Evolutionary conservation across 768 basidiomycete species (phyloP).

Genomic region (Guyanaporus albipodus): DNA sequence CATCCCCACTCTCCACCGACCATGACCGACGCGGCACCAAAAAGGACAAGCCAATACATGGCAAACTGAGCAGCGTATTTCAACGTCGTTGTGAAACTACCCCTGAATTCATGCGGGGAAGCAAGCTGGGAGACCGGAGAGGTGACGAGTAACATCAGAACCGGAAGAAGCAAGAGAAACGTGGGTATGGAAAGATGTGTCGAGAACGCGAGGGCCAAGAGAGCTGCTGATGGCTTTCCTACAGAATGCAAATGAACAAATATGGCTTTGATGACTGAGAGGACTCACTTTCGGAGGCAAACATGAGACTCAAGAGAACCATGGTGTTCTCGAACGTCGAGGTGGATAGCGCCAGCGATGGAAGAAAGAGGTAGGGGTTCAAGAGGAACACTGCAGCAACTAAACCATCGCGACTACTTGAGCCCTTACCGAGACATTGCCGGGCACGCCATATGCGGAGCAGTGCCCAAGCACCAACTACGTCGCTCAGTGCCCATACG

Average conservation of each 20-base stretch:
- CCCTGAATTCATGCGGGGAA: conserved; percentile 42
- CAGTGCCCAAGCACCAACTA: conserved; percentile 63
- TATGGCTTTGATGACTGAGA: not conserved
- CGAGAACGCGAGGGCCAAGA: conserved; percentile 68
- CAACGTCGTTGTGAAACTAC: conserved; percentile 3
- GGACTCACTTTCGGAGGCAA: conserved; percentile 59
- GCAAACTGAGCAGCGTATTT: conserved; percentile 46
- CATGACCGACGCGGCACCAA: conserved; percentile 45
- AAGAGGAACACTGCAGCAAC: conserved; percentile 71
- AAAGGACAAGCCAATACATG: conserved; percentile 46
- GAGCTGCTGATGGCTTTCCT: conserved; percentile 58
- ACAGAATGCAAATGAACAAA: not conserved
- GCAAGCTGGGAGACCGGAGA: conserved; percentile 66
- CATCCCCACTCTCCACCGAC: conserved; percentile 62
- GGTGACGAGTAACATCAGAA: conserved; percentile 59
- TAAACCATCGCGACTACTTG: conserved; percentile 50
- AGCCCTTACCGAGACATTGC: conserved; percentile 39
- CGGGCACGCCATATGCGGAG: conserved; percentile 65
- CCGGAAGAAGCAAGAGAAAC: conserved; percentile 59
- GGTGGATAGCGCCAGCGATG: conserved; percentile 78
- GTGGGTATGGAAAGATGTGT: conserved; percentile 73
- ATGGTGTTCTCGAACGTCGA: conserved; percentile 79
- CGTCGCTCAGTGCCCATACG: conserved; percentile 70
- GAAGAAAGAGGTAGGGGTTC: conserved; percentile 84
- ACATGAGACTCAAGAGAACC: conserved; percentile 61